Conservation (phyloP, 805 yeast genomes). For the Naumovozyma castellii region DNA sequence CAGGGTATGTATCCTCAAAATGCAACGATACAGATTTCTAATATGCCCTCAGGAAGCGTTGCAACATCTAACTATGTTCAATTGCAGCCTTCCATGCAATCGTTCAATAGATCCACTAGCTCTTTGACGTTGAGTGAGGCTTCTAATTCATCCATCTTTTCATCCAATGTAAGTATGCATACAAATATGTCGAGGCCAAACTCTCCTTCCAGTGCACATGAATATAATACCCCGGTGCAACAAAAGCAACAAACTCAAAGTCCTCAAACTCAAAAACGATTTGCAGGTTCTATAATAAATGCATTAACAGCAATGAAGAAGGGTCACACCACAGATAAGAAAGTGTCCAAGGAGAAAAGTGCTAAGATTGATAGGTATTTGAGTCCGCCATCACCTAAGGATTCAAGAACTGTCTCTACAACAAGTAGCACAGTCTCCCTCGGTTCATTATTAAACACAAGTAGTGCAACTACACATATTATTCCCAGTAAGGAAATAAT, state of each 20-base stretch:
- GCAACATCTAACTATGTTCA: conserved; percentile 1
- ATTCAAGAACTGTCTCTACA: conserved; percentile 12
- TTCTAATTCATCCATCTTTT: conserved; percentile 10
- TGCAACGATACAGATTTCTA: background rate
- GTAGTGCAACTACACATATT: background rate
- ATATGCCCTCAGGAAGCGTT: conserved; percentile 1
- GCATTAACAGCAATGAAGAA: background rate
- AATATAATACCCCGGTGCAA: background rate
- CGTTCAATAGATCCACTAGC: conserved; percentile 7
- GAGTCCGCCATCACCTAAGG: conserved; percentile 8
- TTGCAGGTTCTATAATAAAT: background rate
- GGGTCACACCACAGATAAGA: background rate
- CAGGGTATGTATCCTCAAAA: background rate
- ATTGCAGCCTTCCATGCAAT: background rate
- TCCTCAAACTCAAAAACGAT: background rate
- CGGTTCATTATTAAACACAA: conserved; percentile 4
- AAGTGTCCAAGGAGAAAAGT: background rate
- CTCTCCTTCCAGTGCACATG: background rate
- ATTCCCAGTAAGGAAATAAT: background rate
- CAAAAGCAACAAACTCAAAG: background rate
- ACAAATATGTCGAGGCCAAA: background rate
- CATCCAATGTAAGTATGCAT: background rate
- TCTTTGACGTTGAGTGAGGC: conserved; percentile 14
- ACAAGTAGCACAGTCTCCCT: conserved; percentile 15
- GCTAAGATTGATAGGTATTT: conserved; percentile 5